Conservation (phyloP, 148 eudicot genomes). For the Hydrangea macrophylla region DNA sequence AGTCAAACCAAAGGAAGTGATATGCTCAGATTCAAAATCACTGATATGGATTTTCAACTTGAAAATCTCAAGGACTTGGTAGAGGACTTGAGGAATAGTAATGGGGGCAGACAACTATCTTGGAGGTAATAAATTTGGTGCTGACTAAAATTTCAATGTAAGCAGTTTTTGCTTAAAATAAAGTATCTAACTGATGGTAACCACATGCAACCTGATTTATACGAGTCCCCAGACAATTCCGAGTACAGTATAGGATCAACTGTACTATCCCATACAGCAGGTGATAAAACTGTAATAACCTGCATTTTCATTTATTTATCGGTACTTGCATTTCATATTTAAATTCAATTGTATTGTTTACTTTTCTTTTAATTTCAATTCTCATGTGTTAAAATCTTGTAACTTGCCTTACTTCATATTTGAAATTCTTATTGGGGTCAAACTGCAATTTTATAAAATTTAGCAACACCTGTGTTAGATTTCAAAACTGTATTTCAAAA, state of each 20-base stretch:
- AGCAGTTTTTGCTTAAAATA: background rate
- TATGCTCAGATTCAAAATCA: conserved; percentile 21
- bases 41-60: conserved; percentile 50
- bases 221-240: conserved; percentile 73
- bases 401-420: no score
- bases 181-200: conserved; percentile 7
- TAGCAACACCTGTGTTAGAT: no score
- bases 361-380: no score
- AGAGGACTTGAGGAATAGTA: conserved; percentile 54
- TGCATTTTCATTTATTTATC: no score
- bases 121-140: conserved; percentile 46
- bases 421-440: no score
- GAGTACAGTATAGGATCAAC: conserved; percentile 81
- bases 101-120: conserved; percentile 44
- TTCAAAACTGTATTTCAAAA: no score
- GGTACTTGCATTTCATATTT: no score
- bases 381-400: no score
- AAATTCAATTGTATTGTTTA: no score
- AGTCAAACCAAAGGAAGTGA: conserved; percentile 58
- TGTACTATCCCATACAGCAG: conserved; percentile 33
- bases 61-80: conserved; percentile 56
- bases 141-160: background rate
- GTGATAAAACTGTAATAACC: conserved; percentile 52
- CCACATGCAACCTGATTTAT: conserved; percentile 56
- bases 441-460: no score